Percentiles rank a stretch among this genome's conserved stretches.
Evolutionary conservation across 2,329 filamentous ascomycete species (phyloP).

Genomic region (Colletotrichum euphorbiae): DNA sequence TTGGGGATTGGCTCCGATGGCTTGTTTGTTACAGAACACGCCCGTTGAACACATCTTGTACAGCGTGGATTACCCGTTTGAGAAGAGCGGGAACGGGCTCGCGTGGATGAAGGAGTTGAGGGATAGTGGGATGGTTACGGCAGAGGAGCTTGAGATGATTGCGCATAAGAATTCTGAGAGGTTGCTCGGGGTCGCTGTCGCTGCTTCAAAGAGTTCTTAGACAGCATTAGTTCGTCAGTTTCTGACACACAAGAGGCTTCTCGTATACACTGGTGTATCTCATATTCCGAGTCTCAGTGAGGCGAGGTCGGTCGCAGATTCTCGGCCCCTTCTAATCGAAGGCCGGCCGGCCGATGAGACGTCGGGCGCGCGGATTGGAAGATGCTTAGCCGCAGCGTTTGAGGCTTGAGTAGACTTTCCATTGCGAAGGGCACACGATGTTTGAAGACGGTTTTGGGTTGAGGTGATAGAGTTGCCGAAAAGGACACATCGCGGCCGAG

Average conservation of each 20-base stretch:
- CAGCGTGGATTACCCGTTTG: conserved; percentile 69
- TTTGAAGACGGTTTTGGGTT: not conserved
- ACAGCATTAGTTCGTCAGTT: too few species aligned
- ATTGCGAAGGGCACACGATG: not conserved
- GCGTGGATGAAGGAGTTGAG: conserved; percentile 61
- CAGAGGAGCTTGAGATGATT: conserved; percentile 61
- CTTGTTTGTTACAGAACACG: conserved; percentile 56
- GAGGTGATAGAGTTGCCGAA: not conserved
- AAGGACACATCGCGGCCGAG: too few species aligned
- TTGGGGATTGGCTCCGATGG: conserved; percentile 61
- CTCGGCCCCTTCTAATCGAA: too few species aligned
- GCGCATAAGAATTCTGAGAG: conserved; percentile 63
- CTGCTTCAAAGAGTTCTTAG: not conserved
- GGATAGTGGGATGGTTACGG: conserved; percentile 60
- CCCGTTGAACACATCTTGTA: conserved; percentile 64
- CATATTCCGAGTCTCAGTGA: too few species aligned
- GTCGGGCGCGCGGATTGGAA: too few species aligned
- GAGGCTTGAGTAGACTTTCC: not conserved
- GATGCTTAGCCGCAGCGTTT: not conserved
- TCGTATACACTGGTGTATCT: too few species aligned
- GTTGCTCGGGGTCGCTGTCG: conserved; percentile 52
- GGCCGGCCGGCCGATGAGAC: too few species aligned
- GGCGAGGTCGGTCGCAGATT: too few species aligned
- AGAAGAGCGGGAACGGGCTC: conserved; percentile 59
- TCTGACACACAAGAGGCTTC: too few species aligned